Conservation (phyloP, 2,329 filamentous ascomycete species). For the Trichophyton schoenleinii region DNA sequence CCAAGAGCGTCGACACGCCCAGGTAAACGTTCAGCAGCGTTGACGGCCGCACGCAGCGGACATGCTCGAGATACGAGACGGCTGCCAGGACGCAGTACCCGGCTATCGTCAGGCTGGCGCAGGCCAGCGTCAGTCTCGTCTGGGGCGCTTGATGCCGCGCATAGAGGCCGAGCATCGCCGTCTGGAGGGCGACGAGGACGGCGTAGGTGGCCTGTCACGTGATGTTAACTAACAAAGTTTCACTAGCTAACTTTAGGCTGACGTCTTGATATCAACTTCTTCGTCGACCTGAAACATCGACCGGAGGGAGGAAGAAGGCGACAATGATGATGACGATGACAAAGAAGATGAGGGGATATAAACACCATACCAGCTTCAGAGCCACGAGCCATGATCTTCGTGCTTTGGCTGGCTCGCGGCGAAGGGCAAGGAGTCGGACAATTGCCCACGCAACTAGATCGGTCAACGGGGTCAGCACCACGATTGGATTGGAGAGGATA, state of each 20-base stretch:
- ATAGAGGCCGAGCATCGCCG: background rate
- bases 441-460: background rate
- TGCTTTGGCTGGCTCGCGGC: background rate
- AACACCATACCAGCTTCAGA: background rate
- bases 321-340: background rate
- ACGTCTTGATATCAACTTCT: background rate
- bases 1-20: constrained; percentile 29
- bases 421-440: background rate
- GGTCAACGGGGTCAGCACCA: background rate
- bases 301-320: background rate
- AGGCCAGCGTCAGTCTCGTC: background rate
- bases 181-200: background rate
- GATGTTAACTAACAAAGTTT: background rate
- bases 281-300: background rate
- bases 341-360: background rate
- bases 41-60: constrained; percentile 29
- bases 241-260: background rate
- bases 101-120: background rate
- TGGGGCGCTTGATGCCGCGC: background rate
- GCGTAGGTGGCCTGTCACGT: background rate
- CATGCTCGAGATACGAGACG: constrained; percentile 23
- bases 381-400: background rate
- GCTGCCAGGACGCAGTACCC: constrained; percentile 2
- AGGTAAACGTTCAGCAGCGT: constrained; percentile 31
- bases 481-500: no score